Conservation (phyloP, 768 basidiomycete species). For the Agaricus bisporus region DNA sequence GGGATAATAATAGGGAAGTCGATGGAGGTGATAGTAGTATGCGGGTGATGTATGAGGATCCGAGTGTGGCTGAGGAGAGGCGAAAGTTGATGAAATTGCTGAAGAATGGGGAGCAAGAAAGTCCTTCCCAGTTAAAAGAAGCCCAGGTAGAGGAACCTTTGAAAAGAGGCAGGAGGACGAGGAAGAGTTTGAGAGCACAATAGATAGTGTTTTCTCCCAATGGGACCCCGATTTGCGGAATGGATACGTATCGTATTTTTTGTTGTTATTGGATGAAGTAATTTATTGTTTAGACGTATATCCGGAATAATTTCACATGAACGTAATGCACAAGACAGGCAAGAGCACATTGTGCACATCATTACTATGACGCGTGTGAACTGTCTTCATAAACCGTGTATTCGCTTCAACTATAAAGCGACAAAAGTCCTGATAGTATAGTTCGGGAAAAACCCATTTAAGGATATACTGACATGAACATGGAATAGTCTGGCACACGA, state of each 20-base stretch:
- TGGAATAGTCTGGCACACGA: no score
- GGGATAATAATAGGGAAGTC: neutral
- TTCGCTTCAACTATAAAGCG: no score
- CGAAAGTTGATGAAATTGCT: constrained; percentile 51
- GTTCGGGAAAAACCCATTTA: no score
- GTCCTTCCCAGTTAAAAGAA: constrained; percentile 6
- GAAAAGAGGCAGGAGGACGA: constrained; percentile 10
- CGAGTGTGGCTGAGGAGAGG: constrained; percentile 53
- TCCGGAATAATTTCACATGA: no score
- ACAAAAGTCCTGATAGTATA: no score
- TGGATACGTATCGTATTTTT: neutral
- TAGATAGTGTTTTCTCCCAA: constrained; percentile 9
- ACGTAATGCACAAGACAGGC: no score
- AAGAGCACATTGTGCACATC: no score
- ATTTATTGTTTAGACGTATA: no score
- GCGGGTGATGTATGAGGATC: constrained; percentile 65
- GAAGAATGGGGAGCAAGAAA: constrained; percentile 22
- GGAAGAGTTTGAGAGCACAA: constrained; percentile 20
- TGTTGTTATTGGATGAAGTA: no score
- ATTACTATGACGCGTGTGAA: no score
- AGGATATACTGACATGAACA: no score
- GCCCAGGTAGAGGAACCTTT: constrained; percentile 5
- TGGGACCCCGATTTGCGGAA: neutral
- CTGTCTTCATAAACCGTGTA: no score
- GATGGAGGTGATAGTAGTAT: constrained; percentile 36